Base-by-base conservation (phyloP, 495 filamentous ascomycete genomes). In the Trichoderma asperelloides region DNA sequence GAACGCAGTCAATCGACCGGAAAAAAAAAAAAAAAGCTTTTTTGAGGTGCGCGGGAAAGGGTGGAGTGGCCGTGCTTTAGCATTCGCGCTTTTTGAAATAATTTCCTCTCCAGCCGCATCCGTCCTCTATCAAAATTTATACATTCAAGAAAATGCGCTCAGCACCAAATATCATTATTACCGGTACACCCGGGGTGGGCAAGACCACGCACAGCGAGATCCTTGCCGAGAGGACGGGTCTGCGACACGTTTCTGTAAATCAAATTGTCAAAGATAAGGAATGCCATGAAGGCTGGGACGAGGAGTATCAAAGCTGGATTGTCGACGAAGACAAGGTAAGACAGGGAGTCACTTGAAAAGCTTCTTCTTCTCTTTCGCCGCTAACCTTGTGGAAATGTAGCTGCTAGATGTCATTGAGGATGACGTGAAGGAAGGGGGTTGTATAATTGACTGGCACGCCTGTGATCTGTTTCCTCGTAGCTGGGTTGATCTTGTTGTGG, bases 401-500 rank as follows among this genome's bases (percentile, higher is more conserved):
- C 79, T 98, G 18, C 82, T 98, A 40, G 95, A 98, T 74, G 84
- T 88, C 18, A 88, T 98, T 66, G 95, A 98, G 78, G 85, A 92
- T 63, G 87, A 92, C 66, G 83, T 91, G 65, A 84, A 88, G 69
- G 75, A 84, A 30, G 96, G 96, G 68, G 96, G 96, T 18, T 90
- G 87, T 74, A 86, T 99, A 73, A 91, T 99, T 70, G 96, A 99
- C 78, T 99, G 94, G 95, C 95, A 99, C 76, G 93, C 92, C 0
- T 97, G 94, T 78, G 96, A 99, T 73, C 79, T 98, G 39, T 98
- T 99, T 74, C 94, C 96, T 27, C 86, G 89, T 74, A 88, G 89
- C 73, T 96, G 92, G 91, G 89, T 98, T 71, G 96, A 99, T 73
- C 85, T 99, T 2, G 94, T 98, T 1, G 90, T 98, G 5, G 96